phyloP scores from a whole-genome alignment of 768 basidiomycete species.

The Naganishia vishniacii region DNA sequence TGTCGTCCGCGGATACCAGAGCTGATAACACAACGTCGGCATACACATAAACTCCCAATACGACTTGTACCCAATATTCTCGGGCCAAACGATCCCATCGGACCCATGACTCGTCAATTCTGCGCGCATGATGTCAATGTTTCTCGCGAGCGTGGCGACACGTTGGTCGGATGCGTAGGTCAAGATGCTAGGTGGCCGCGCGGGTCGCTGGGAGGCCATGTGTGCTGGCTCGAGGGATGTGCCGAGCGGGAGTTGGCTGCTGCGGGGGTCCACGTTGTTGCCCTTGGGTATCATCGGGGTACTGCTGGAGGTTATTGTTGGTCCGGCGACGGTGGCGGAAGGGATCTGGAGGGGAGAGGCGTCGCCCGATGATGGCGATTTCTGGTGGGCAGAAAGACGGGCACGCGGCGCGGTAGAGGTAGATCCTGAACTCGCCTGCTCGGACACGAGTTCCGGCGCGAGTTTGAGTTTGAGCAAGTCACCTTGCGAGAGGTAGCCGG shows the following conservation, averaged over 20 bases:
- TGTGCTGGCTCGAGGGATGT: slow-evolving; percentile 46
- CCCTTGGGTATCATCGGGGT: not conserved
- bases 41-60: slow-evolving; percentile 80
- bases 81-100: slow-evolving; percentile 65
- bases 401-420: slow-evolving; percentile 36
- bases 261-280: slow-evolving; percentile 28
- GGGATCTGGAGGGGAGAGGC: too few relatives aligned
- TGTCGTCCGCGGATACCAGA: slow-evolving; percentile 90
- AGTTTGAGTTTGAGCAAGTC: slow-evolving; percentile 24
- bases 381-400: slow-evolving; percentile 44
- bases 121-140: slow-evolving; percentile 67
- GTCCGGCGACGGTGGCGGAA: not conserved
- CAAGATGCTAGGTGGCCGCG: slow-evolving; percentile 49
- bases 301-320: not conserved
- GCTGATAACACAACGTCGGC: slow-evolving; percentile 89
- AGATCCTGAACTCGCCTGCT: not conserved
- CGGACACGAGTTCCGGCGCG: slow-evolving; percentile 37
- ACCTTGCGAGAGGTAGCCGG: slow-evolving; percentile 24
- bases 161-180: slow-evolving; percentile 62
- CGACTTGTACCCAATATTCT: slow-evolving; percentile 73
- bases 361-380: not conserved
- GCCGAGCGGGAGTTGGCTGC: slow-evolving; percentile 33
- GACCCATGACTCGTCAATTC: slow-evolving; percentile 69
- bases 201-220: slow-evolving; percentile 32
- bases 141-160: slow-evolving; percentile 66